phyloP scores from a whole-genome alignment of 2,329 filamentous ascomycete genomes.

The Nigrospora osmanthi region DNA sequence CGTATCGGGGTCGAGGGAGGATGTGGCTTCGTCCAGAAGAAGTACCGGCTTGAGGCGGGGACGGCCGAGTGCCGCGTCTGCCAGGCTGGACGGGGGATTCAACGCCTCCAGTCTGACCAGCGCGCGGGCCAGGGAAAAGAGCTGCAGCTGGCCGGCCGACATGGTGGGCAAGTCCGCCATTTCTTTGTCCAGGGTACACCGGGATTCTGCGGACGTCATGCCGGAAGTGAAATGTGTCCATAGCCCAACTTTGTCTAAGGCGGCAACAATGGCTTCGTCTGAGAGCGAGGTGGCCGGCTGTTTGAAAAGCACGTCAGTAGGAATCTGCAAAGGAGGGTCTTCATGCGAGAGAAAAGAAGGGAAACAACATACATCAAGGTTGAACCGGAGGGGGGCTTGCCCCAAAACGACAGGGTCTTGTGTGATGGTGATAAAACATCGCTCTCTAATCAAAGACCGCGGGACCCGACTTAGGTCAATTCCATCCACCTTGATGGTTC shows the following conservation, averaged over 20 bases:
- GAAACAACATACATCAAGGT: constrained; percentile 11
- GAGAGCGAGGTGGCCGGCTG: constrained; percentile 7
- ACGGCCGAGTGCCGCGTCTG: neutral
- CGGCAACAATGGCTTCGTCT: constrained; percentile 9
- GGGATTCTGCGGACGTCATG: too few species aligned
- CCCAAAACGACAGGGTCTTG: constrained; percentile 19
- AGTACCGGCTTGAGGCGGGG: constrained; percentile 18
- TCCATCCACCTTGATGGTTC: constrained; percentile 19
- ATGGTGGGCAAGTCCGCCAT: constrained; percentile 17
- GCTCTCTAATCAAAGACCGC: constrained; percentile 12
- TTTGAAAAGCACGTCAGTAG: too few species aligned
- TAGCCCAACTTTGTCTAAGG: constrained; percentile 7
- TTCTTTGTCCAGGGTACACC: constrained; percentile 13
- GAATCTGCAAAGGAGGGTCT: too few species aligned
- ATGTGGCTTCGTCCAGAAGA: constrained; percentile 23
- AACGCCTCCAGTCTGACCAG: constrained; percentile 13
- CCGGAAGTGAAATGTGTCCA: constrained; percentile 9
- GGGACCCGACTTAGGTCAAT: constrained; percentile 15
- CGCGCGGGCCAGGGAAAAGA: constrained; percentile 22
- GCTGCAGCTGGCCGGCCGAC: constrained; percentile 23
- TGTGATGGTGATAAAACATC: constrained; percentile 21
- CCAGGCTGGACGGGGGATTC: neutral
- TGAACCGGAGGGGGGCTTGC: constrained; percentile 20
- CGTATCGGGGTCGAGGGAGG: constrained; percentile 22
- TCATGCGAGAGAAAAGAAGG: too few species aligned